Conservation (phyloP, 805 yeast species). For the Peterozyma xylosa region DNA sequence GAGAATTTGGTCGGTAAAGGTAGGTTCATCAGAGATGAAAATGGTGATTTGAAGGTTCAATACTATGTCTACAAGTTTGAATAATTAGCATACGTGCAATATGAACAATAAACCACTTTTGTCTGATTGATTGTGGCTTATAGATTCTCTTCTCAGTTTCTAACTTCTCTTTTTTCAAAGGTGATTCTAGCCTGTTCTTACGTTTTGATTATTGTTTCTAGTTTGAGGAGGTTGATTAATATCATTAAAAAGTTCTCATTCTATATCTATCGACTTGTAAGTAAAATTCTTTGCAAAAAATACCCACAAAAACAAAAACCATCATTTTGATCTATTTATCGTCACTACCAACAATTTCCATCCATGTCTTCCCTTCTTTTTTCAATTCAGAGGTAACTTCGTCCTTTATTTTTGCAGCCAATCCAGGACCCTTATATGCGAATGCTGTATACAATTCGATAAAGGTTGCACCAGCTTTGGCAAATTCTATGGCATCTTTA, state of each 20-base stretch:
- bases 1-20: slow-evolving; percentile 53
- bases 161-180: no score
- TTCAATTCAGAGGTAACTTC: slow-evolving; percentile 53
- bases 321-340: slow-evolving; percentile 17
- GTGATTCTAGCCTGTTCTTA: no score
- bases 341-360: slow-evolving; percentile 65
- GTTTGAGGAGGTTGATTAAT: no score
- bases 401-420: slow-evolving; percentile 53
- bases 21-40: slow-evolving; percentile 41
- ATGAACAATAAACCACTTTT: no score
- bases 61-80: slow-evolving; percentile 33
- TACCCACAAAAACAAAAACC: neutral
- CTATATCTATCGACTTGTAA: neutral
- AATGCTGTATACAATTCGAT: slow-evolving; percentile 83
- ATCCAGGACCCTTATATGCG: slow-evolving; percentile 90
- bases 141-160: neutral
- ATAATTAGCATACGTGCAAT: no score
- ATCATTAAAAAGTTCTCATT: no score
- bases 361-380: slow-evolving; percentile 80
- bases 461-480: slow-evolving; percentile 89
- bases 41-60: slow-evolving; percentile 43
- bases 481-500: slow-evolving; percentile 84
- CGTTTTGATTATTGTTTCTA: slow-evolving; percentile 2
- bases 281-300: neutral
- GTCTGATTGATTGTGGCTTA: no score